Base-by-base conservation (phyloP, 148 eudicot genomes). In the Cornus controversa region DNA sequence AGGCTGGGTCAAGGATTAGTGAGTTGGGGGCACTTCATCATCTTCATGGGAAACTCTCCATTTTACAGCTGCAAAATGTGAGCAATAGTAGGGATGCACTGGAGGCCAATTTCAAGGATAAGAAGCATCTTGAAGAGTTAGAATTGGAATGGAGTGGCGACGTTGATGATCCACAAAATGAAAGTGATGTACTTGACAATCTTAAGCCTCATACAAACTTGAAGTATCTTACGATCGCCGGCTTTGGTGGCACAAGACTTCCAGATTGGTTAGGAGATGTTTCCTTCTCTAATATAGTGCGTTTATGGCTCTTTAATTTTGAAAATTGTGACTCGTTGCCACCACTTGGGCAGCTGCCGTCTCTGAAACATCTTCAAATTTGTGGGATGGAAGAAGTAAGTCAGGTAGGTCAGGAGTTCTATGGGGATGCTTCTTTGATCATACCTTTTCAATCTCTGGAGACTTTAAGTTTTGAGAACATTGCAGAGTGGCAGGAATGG, bases 401-500 rank as follows among this genome's bases (percentile, higher is more conserved):
- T 3, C 2, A 16, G 15, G 28, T 71, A 14, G 57, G 11, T 20
- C 0, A 8, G 13, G 26, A 71, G 28, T 45, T 50, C n/a, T 16
- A 58, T 58, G 64, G 64, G n/a, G 4, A 58, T 58, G 23, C 20
- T 58, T 58, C 64, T 45, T 45, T 45, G 6, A 7, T n/a, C 23
- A n/a, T 10, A n/a, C 23, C 64, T 2, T 27, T 71, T 71, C 60
- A 26, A 15, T 34, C 73, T 11, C 26, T 70, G 10, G 57, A 70
- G 34, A 70, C 26, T 0, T 10, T 70, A 28, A 7, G 26, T 15
- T 72, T 72, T 15, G 20, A 50, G 18, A 47, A 72, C 14, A 72
- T 72, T 65, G 1, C 3, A 14, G 34, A 60, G 40, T 72, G 75
- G 75, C 16, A 53, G 65, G 62, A 42, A 57, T 72, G 75, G 75